phyloP scores from a whole-genome alignment of 192 early-diverging fungal genomes.

The Podila epigama region DNA sequence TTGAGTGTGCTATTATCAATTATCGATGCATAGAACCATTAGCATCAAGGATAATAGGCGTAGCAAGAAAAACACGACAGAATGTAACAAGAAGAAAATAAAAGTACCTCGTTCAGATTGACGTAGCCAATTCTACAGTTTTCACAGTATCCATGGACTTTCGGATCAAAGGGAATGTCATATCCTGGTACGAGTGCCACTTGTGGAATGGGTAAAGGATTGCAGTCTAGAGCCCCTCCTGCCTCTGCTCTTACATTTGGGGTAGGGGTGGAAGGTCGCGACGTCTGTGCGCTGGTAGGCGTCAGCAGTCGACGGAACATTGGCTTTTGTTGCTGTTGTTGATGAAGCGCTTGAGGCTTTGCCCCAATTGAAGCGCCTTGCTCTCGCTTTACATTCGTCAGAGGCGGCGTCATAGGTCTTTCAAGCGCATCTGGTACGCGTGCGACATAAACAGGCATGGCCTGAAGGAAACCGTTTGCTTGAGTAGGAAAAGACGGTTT shows the following conservation, averaged over 20 bases:
- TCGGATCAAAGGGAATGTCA: neutral
- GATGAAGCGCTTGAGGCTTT: neutral
- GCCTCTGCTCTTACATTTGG: too few species aligned
- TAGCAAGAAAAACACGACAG: neutral
- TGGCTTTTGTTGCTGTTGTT: neutral
- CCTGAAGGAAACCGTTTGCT: too few species aligned
- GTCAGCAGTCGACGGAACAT: neutral
- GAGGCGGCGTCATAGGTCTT: too few species aligned
- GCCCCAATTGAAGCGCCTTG: neutral
- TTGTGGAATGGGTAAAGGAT: neutral
- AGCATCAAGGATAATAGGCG: neutral
- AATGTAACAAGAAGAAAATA: neutral
- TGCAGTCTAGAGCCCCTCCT: too few species aligned
- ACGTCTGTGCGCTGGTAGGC: too few species aligned
- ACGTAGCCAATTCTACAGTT: slow-evolving; percentile 16
- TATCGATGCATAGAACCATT: neutral
- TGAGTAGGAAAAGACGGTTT: neutral
- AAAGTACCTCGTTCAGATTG: slow-evolving; percentile 17
- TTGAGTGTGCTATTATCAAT: slow-evolving; percentile 18
- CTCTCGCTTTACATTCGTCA: neutral
- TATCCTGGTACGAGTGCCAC: neutral
- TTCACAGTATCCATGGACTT: slow-evolving; percentile 30
- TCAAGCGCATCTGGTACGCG: too few species aligned
- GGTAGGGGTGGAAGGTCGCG: too few species aligned
- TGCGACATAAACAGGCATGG: too few species aligned